A percentile compares a stretch with the other conserved stretches of the same genome.
phyloP scores from a whole-genome alignment of 495 filamentous ascomycete genomes.

The Aspergillus homomorphus region DNA sequence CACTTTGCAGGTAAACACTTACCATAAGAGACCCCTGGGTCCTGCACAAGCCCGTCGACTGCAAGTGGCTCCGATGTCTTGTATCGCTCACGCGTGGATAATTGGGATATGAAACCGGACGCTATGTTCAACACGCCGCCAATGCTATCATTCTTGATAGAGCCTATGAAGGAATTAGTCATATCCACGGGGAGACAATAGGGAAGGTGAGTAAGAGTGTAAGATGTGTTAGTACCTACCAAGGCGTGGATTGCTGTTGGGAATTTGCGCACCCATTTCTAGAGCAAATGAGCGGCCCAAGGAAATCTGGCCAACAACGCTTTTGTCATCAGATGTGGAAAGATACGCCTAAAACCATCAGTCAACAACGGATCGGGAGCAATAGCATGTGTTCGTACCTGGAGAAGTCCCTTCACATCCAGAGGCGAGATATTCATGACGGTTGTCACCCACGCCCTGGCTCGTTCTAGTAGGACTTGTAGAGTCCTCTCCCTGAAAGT shows the following conservation, averaged over 20 bases:
- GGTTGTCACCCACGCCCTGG: constrained; percentile 72
- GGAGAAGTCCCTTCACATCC: constrained; percentile 91
- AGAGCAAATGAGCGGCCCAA: constrained; percentile 93
- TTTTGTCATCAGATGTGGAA: constrained; percentile 87
- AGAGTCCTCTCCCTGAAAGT: constrained; percentile 72
- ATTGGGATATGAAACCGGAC: constrained; percentile 93
- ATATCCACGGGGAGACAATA: not conserved
- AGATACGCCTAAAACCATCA: constrained; percentile 66
- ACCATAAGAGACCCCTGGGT: constrained; percentile 16
- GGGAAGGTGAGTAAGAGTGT: not conserved
- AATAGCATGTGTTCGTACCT: constrained; percentile 34
- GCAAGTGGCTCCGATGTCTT: constrained; percentile 65
- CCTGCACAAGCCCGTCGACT: constrained; percentile 14
- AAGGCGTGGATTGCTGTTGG: constrained; percentile 81
- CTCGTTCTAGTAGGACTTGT: constrained; percentile 68
- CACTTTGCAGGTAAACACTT: not conserved
- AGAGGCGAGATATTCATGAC: constrained; percentile 83
- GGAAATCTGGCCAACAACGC: constrained; percentile 81
- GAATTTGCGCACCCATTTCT: constrained; percentile 86
- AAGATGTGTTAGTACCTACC: constrained; percentile 33
- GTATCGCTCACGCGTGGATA: constrained; percentile 95
- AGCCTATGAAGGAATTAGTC: constrained; percentile 29
- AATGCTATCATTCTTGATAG: constrained; percentile 68
- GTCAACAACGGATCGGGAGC: not conserved
- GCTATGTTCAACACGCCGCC: constrained; percentile 77